Evolutionary conservation across 306 rosid genomes (phyloP).

Genomic region (Acmispon strigosus): DNA sequence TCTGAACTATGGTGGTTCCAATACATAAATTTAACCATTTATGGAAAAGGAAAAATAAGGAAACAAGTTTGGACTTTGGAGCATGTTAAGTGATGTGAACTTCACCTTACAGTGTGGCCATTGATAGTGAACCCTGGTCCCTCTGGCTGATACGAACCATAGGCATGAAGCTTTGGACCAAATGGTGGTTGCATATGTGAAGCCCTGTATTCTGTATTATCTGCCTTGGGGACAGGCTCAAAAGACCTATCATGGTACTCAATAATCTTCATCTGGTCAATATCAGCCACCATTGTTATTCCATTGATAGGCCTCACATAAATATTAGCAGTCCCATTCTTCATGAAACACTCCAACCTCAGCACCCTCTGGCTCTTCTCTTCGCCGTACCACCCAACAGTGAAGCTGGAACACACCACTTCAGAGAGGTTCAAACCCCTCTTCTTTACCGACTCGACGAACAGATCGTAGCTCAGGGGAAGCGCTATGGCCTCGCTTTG

Average conservation of each 20-base stretch:
- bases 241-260: not conserved
- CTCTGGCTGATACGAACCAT: conserved; percentile 1
- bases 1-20: too few relatives aligned
- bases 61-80: too few relatives aligned
- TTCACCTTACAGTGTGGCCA: conserved; percentile 19
- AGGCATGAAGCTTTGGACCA: conserved; percentile 7
- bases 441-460: conserved; percentile 7
- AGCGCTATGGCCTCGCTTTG: not conserved
- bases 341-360: conserved; percentile 29
- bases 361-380: not conserved
- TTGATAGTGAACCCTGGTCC: conserved; percentile 24
- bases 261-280: conserved; percentile 23
- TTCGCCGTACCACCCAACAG: conserved; percentile 24
- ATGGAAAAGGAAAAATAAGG: too few relatives aligned
- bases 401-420: conserved; percentile 16
- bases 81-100: not conserved
- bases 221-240: conserved; percentile 13
- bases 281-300: conserved; percentile 13
- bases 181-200: conserved; percentile 20
- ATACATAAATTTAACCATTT: too few relatives aligned
- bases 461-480: conserved; percentile 11
- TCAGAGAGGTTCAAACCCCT: conserved; percentile 28
- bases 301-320: conserved; percentile 31
- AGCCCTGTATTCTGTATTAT: conserved; percentile 26
- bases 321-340: not conserved